Evolutionary conservation across 257 asterid genomes (phyloP).

Genomic region (Przewalskia tangutica): DNA sequence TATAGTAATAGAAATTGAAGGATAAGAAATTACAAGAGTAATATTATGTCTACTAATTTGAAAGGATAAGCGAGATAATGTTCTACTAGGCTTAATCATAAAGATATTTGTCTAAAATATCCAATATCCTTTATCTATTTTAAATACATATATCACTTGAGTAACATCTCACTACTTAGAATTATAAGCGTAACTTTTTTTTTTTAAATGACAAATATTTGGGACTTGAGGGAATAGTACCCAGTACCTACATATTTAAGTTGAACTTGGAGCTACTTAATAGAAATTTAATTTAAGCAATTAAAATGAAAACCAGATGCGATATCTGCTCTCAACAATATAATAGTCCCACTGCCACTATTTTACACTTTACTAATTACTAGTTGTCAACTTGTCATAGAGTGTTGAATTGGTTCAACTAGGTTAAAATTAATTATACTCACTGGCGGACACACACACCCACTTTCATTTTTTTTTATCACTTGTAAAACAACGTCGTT

Average conservation of each 20-base stretch:
- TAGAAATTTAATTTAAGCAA: neutral
- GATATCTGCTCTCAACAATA: conserved; percentile 9
- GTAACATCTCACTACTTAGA: neutral
- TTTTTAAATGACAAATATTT: too few species aligned
- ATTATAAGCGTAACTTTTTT: neutral
- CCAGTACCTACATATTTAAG: neutral
- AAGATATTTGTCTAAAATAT: too few species aligned
- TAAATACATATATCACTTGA: neutral
- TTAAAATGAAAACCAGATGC: conserved; percentile 11
- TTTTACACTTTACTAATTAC: conserved; percentile 11
- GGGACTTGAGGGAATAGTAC: neutral
- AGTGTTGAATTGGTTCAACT: neutral
- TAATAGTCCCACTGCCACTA: neutral
- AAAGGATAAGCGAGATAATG: too few species aligned
- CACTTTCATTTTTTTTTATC: too few species aligned
- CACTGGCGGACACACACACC: too few species aligned
- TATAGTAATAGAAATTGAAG: too few species aligned
- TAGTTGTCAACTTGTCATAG: neutral
- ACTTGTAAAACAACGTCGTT: too few species aligned
- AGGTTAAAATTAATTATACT: neutral
- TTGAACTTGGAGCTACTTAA: neutral
- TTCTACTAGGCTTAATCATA: too few species aligned
- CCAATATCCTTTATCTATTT: neutral
- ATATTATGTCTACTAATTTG: too few species aligned
- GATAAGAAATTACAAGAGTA: too few species aligned